A percentile compares a stretch with the other conserved stretches of the same genome.
phyloP scores from a whole-genome alignment of 305 asterid genomes.

The Lippia alba region DNA sequence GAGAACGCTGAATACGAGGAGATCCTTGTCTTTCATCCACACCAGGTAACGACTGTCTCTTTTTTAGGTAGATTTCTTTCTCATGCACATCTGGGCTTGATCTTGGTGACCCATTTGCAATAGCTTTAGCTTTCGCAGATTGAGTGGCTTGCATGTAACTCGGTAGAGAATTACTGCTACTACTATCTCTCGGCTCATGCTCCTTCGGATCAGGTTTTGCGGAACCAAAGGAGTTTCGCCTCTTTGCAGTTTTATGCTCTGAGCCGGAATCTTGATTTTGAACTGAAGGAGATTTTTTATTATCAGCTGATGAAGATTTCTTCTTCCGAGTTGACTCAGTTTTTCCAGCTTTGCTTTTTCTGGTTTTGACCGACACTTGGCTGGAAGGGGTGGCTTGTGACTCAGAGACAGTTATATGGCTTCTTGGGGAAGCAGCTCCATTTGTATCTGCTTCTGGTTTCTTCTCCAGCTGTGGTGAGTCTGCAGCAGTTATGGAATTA shows the following conservation, averaged over 20 bases:
- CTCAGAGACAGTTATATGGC: slow-evolving; percentile 64
- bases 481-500: slow-evolving; percentile 38
- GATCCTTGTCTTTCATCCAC: slow-evolving; percentile 83
- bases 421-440: slow-evolving; percentile 81
- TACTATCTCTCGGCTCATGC: slow-evolving; percentile 89
- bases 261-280: slow-evolving; percentile 56
- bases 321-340: slow-evolving; percentile 56
- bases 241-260: slow-evolving; percentile 68
- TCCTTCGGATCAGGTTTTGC: slow-evolving; percentile 65
- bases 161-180: slow-evolving; percentile 76
- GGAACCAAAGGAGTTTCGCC: slow-evolving; percentile 77
- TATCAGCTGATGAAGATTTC: slow-evolving; percentile 56
- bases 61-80: slow-evolving; percentile 68
- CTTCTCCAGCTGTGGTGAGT: slow-evolving; percentile 45
- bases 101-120: slow-evolving; percentile 78
- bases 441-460: slow-evolving; percentile 47
- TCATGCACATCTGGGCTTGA: slow-evolving; percentile 92
- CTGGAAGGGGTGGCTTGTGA: slow-evolving; percentile 85
- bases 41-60: slow-evolving; percentile 85
- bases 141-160: slow-evolving; percentile 99
- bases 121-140: slow-evolving; percentile 94
- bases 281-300: slow-evolving; percentile 54
- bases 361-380: slow-evolving; percentile 66
- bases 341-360: slow-evolving; percentile 61
- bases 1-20: slow-evolving; percentile 73